phyloP scores from a whole-genome alignment of 257 asterid species.

The Capsicum baccatum region DNA sequence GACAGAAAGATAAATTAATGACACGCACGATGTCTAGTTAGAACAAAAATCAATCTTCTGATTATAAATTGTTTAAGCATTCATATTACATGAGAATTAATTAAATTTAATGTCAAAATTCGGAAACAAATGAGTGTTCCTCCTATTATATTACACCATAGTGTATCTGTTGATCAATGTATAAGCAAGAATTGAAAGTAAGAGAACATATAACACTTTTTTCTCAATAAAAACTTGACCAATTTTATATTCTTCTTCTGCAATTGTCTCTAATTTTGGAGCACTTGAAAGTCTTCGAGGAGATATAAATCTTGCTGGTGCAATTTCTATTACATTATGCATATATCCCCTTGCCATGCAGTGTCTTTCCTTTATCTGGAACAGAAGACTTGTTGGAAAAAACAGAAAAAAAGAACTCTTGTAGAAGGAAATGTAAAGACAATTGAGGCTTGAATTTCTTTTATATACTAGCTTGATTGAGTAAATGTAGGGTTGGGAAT shows the following conservation, averaged over 20 bases:
- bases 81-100: neutral
- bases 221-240: neutral
- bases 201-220: slow-evolving; percentile 13
- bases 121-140: no score
- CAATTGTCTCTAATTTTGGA: slow-evolving; percentile 39
- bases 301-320: slow-evolving; percentile 31
- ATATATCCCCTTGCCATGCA: slow-evolving; percentile 36
- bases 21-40: neutral
- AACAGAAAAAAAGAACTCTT: no score
- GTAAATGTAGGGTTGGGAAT: neutral
- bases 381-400: neutral
- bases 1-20: neutral
- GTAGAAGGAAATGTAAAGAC: no score
- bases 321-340: slow-evolving; percentile 27
- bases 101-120: neutral
- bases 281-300: slow-evolving; percentile 33
- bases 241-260: slow-evolving; percentile 27
- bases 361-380: neutral
- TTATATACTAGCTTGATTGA: neutral
- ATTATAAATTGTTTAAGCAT: neutral
- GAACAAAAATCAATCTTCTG: neutral
- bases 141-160: neutral
- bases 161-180: slow-evolving; percentile 16
- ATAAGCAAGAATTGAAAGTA: slow-evolving; percentile 27
- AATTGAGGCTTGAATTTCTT: neutral